These are phyloP conservation scores for Apophysomyces variabilis DNA, from an alignment of 371 early-diverging fungal species.

Conservation along the genomic window DNA sequence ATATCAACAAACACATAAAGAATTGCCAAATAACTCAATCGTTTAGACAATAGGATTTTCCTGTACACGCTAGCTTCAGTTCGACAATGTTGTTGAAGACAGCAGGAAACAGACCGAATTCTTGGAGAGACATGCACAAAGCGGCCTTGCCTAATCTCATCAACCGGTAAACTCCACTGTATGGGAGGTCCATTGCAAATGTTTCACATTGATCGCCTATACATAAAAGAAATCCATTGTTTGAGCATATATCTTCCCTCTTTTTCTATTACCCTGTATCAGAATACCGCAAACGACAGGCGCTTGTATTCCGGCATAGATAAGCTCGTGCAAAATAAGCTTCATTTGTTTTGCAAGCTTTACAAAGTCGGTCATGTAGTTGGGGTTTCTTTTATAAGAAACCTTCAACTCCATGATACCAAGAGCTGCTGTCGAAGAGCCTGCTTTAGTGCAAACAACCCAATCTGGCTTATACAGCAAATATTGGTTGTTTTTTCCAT, in stretches of 20 bases:
- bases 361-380: slow-evolving; percentile 16
- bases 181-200: slow-evolving; percentile 1
- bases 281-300: slow-evolving; percentile 14
- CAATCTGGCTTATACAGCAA: slow-evolving; percentile 13
- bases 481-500: background rate
- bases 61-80: background rate
- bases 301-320: slow-evolving; percentile 1
- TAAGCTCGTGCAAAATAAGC: slow-evolving; percentile 7
- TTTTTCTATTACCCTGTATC: slow-evolving; percentile 12
- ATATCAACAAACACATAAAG: slow-evolving; percentile 1
- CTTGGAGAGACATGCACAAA: background rate
- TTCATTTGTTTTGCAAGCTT: slow-evolving; percentile 16
- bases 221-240: background rate
- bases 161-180: slow-evolving; percentile 3
- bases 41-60: background rate
- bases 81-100: background rate
- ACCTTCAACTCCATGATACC: slow-evolving; percentile 11
- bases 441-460: slow-evolving; percentile 13
- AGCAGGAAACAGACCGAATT: background rate
- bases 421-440: slow-evolving; percentile 5
- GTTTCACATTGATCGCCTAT: background rate
- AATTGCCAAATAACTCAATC: background rate
- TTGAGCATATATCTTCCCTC: background rate
- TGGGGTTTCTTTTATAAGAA: slow-evolving; percentile 9
- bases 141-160: background rate